phyloP scores from a whole-genome alignment of 2,329 filamentous ascomycete genomes.

The Davidsoniella neocaledoniae region DNA sequence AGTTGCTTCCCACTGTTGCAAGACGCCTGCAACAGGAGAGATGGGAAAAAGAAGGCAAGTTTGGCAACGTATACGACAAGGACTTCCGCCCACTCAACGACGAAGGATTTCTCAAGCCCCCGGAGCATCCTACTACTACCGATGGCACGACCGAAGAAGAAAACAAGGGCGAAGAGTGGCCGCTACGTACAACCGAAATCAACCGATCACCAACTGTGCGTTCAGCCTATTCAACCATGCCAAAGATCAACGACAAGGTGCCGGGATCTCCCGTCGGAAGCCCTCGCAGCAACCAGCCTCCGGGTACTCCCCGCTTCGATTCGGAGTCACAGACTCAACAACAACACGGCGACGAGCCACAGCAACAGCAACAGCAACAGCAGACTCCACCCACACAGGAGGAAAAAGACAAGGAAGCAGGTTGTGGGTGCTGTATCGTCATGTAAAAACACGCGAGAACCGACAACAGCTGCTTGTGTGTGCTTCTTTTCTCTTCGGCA shows the following conservation, averaged over 20 bases:
- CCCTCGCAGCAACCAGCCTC: constrained; percentile 14
- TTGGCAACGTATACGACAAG: constrained; percentile 70
- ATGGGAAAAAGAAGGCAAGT: constrained; percentile 84
- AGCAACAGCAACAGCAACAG: constrained; percentile 2
- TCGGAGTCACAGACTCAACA: background rate
- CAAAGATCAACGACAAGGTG: constrained; percentile 33
- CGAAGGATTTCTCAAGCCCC: constrained; percentile 33
- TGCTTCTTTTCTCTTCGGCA: constrained; percentile 4
- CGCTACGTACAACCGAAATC: constrained; percentile 30
- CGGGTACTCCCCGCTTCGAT: constrained; percentile 15
- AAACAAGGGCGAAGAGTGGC: constrained; percentile 35
- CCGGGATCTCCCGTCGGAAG: constrained; percentile 20
- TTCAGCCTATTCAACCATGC: constrained; percentile 46
- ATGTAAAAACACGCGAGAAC: constrained; percentile 22
- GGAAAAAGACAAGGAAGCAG: constrained; percentile 24
- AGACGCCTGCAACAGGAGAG: constrained; percentile 82
- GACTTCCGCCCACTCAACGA: constrained; percentile 73
- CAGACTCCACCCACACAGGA: constrained; percentile 14
- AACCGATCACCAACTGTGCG: constrained; percentile 26
- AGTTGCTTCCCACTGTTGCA: constrained; percentile 86
- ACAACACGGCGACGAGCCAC: background rate
- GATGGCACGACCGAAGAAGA: constrained; percentile 14
- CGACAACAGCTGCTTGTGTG: background rate
- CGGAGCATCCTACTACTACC: constrained; percentile 18
- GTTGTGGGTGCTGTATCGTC: constrained; percentile 35